Evolutionary conservation across 441 rosid genomes (phyloP).

Genomic region (Populus hybrid): DNA sequence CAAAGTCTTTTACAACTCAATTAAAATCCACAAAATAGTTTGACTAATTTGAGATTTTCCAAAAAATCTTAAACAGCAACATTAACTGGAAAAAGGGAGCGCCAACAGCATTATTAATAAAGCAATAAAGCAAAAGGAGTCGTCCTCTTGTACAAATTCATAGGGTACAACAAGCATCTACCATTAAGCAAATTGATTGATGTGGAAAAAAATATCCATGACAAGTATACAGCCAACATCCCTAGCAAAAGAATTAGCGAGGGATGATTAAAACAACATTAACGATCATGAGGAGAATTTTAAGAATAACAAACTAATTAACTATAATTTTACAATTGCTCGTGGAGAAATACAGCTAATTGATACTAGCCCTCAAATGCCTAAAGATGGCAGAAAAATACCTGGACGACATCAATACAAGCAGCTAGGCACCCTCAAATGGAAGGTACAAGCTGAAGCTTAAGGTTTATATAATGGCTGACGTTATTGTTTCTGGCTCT

Average conservation of each 20-base stretch:
- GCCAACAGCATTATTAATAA: too few species aligned
- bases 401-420: not conserved
- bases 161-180: too few species aligned
- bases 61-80: too few species aligned
- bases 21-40: too few species aligned
- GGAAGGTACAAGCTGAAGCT: not conserved
- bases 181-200: too few species aligned
- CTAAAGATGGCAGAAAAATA: not conserved
- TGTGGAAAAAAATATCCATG: too few species aligned
- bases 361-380: not conserved
- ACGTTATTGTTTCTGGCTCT: conserved; percentile 49
- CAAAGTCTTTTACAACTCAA: too few species aligned
- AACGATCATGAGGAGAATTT: not conserved
- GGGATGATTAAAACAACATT: not conserved
- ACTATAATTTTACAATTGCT: conserved; percentile 7
- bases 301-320: conserved; percentile 1
- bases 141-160: too few species aligned
- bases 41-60: too few species aligned
- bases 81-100: too few species aligned
- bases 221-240: not conserved
- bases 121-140: too few species aligned
- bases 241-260: not conserved
- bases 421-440: not conserved
- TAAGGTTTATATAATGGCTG: conserved; percentile 48
- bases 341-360: not conserved